Percentiles rank a stretch among this genome's conserved stretches.
phyloP scores from a whole-genome alignment of 1,284 basidiomycete species.

The Apiotrichum sp. region DNA sequence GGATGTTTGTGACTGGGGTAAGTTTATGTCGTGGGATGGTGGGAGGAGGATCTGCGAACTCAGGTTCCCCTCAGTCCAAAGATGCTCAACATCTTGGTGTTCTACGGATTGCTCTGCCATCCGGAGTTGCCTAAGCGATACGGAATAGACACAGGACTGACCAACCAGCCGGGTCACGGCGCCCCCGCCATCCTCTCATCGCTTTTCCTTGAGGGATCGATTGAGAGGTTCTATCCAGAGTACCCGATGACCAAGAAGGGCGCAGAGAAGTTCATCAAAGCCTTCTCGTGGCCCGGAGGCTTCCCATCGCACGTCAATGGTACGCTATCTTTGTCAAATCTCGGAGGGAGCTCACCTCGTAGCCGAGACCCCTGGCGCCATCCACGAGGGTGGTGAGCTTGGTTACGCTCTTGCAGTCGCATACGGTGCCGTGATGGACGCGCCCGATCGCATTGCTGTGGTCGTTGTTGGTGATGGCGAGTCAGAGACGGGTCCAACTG shows the following conservation, averaged over 20 bases:
- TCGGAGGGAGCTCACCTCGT: not conserved
- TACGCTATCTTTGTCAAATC: conserved; percentile 47
- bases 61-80: no score
- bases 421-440: conserved; percentile 76
- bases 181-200: conserved; percentile 77
- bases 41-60: no score
- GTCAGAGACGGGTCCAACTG: conserved; percentile 77
- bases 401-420: conserved; percentile 78
- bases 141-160: conserved; percentile 24
- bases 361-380: conserved; percentile 73
- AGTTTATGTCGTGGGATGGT: conserved; percentile 9
- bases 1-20: conserved; percentile 57
- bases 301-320: conserved; percentile 51
- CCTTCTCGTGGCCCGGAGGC: conserved; percentile 50
- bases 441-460: conserved; percentile 66
- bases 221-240: conserved; percentile 74
- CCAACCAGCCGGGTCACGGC: conserved; percentile 60
- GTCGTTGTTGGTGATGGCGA: conserved; percentile 82
- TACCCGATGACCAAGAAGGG: conserved; percentile 62
- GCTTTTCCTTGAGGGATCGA: conserved; percentile 79
- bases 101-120: no score
- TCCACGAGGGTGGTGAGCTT: conserved; percentile 86
- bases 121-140: no score
- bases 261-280: conserved; percentile 52
- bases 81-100: no score